Evolutionary conservation across 805 yeast species (phyloP), one percentile per base, ranked within the genome.

Genomic region (Starmera amethionina): DNA sequence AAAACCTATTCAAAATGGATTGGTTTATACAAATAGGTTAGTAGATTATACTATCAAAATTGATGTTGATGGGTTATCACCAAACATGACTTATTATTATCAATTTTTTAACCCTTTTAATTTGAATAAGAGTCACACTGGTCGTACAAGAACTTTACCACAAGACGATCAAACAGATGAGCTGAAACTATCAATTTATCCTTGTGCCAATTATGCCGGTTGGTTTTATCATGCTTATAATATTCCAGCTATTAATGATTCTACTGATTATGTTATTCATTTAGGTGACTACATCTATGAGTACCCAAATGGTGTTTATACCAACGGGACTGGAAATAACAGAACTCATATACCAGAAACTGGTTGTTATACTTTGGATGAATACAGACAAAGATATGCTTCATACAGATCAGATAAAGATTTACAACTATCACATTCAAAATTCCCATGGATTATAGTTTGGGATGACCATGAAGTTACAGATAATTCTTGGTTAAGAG

Each of bases 381-480:
- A 52, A 40, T 51, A 54, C 40, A 40, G 56, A 36, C 16, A n/a
- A 11, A 39, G 56, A n/a, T 48, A 51, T 40, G 47, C 40, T 4
- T 45, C 44, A 6, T 54, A 52, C 40, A 39, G 52, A 34, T 14
- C 32, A n/a, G 56, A 54, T 34, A 12, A 33, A 13, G 53, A 52
- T 40, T 39, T 52, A 6, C 54, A 50, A 32, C 34, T 38, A 2
- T 52, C 56, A 12, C 56, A 54, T 38, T 42, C 51, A 5, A 30
- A 30, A 25, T 49, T 42, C 34, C 54, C 56, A 2, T 54, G 54
- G 56, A 46, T 54, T 10, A 31, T 48, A 3, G 56, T 51, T 9
- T 54, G 56, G 58, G 58, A 54, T 37, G 58, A 54, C 36, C 58
- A 54, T 42, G 58, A 54, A 37, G 55, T 54, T 13, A 46, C 55